A percentile compares a stretch with the other conserved stretches of the same genome.
These are phyloP conservation scores for Xylaria intraflava DNA, from an alignment of 495 filamentous ascomycete species.

Conservation along the genomic window DNA sequence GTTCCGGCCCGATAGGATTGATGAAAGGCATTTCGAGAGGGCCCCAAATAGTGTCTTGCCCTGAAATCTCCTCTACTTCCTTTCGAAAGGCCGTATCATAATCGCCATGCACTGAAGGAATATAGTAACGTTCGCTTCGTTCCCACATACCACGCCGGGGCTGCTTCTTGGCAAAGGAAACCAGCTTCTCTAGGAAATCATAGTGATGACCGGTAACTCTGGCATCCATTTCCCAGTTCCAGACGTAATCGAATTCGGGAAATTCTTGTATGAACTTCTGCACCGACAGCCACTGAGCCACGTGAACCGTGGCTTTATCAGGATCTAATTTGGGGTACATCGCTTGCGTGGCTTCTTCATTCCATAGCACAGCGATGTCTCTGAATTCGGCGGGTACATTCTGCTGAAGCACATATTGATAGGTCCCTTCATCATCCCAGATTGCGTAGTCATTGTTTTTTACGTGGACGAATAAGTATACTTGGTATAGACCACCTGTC, in stretches of 20 bases:
- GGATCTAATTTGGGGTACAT: conserved; percentile 51
- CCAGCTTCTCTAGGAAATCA: conserved; percentile 56
- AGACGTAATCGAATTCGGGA: conserved; percentile 66
- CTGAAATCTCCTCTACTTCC: conserved; percentile 41
- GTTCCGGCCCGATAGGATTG: conserved; percentile 52
- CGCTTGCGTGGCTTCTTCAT: conserved; percentile 46
- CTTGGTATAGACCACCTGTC: conserved; percentile 70
- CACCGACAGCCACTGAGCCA: conserved; percentile 51
- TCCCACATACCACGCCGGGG: conserved; percentile 70
- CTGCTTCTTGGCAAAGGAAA: conserved; percentile 52
- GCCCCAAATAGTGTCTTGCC: conserved; percentile 55
- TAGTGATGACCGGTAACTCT: conserved; percentile 66
- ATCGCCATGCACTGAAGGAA: conserved; percentile 55
- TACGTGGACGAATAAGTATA: conserved; percentile 69
- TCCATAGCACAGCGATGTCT: conserved; percentile 63
- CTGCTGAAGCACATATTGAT: conserved; percentile 45
- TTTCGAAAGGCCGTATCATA: conserved; percentile 48
- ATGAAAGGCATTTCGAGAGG: conserved; percentile 47
- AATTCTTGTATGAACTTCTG: conserved; percentile 62
- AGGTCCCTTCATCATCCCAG: conserved; percentile 46
- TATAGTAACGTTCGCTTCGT: conserved; percentile 64
- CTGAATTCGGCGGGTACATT: conserved; percentile 59
- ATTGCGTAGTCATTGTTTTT: conserved; percentile 53
- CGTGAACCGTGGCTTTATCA: conserved; percentile 36
- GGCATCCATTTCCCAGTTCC: conserved; percentile 74